Evolutionary conservation across 495 filamentous ascomycete species (phyloP).

Genomic region (Neurospora cerealis): DNA sequence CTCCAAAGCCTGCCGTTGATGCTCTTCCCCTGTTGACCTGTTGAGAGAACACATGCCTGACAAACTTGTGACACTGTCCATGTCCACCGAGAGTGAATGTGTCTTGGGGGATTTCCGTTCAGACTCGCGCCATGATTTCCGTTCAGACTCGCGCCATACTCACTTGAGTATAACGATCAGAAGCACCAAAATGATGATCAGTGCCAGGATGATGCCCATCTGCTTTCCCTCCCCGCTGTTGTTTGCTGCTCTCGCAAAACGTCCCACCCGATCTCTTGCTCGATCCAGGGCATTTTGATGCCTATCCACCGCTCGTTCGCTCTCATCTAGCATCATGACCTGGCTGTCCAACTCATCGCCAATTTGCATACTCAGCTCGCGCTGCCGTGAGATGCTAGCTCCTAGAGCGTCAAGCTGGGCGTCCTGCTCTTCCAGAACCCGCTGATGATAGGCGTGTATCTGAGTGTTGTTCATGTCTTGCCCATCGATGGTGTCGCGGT

Average conservation of each 20-base stretch:
- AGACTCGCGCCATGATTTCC: not conserved
- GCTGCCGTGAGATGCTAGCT: conserved; percentile 77
- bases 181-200: conserved; percentile 70
- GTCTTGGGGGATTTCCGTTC: not conserved
- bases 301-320: conserved; percentile 72
- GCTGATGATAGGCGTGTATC: conserved; percentile 74
- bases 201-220: conserved; percentile 61
- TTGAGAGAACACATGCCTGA: not conserved
- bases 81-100: not conserved
- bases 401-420: conserved; percentile 83
- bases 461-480: conserved; percentile 61
- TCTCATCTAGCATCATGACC: conserved; percentile 76
- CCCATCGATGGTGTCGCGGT: conserved; percentile 33
- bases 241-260: conserved; percentile 59
- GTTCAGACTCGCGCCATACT: not conserved
- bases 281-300: conserved; percentile 66
- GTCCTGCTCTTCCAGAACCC: conserved; percentile 76
- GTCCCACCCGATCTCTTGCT: conserved; percentile 59
- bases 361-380: conserved; percentile 90
- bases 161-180: conserved; percentile 72
- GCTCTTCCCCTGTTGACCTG: not conserved
- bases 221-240: conserved; percentile 78
- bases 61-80: not conserved
- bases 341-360: conserved; percentile 92
- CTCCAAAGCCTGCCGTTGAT: not conserved